Evolutionary conservation across 176 grass and related monocot species (phyloP), one percentile per base, ranked within the genome.

Genomic region (Rhynchospora breviuscula): DNA sequence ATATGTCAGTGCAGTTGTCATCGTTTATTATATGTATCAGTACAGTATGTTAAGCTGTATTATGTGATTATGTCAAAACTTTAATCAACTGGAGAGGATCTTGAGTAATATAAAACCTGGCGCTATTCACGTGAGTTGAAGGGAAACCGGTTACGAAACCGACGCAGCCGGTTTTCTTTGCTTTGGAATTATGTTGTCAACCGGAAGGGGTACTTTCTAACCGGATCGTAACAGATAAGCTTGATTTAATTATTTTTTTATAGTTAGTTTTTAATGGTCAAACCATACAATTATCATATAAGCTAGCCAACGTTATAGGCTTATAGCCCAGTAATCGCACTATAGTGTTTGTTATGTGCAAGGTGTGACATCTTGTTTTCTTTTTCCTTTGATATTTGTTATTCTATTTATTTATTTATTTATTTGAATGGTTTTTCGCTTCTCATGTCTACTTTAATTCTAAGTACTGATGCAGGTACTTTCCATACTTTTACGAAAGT

Each of bases 161-260:
- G 43, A 67, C 45, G 58, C 80, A 82, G 80, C 80, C 80, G 80
- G 80, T 82, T 82, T 54, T 8, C 40, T 65, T 67, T 15, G n/a
- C 80, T 66, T 14, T 82, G 80, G 33, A 66, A 67, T 82, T 67
- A 65, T 65, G 19, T 67, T 45, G 62, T 67, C 61, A 65, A 81
- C 45, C 79, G 40, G 59, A 33, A 67, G 10, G 12, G 19, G 59
- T 47, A 11, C 60, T 82, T 82, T 82, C 62, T 47, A 22, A 82
- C 60, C 59, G 63, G 80, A 67, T 26, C 49, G 13, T 29, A 4
- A 78, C 21, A 18, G 51, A 78, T 57, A 33, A 57, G 73, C 22
- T 76, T 26, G 46, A 7, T 80, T 80, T 10, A 4, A 29, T 18
- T 31, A 17, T 73, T 22, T 25, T 51, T 51, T 73, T 8, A 14